Conservation (phyloP, 163 green algal genomes). For the Chloroidium sp. region DNA sequence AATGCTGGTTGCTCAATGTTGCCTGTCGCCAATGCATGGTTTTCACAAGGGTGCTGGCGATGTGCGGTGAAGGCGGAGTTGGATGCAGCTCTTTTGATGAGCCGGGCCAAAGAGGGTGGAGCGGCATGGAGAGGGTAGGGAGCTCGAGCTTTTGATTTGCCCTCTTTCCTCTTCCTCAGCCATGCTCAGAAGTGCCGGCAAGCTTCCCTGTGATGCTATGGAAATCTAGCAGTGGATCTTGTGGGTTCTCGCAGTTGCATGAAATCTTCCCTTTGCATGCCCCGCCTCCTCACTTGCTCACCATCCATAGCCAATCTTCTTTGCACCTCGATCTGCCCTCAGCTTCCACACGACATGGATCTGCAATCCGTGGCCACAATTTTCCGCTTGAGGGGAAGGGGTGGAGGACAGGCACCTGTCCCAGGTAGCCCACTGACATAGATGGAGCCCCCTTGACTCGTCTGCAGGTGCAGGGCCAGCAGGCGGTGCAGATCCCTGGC, state of each 20-base stretch:
- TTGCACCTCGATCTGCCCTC: background rate
- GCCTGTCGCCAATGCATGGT: background rate
- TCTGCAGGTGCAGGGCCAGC: constrained; percentile 6
- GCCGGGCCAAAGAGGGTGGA: no score
- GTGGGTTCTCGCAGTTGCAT: no score
- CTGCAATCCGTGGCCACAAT: background rate
- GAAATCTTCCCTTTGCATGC: no score
- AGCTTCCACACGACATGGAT: background rate
- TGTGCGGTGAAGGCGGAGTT: no score
- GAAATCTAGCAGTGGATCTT: no score
- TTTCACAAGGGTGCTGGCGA: background rate
- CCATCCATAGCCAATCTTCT: background rate
- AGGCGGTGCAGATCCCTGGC: constrained; percentile 11
- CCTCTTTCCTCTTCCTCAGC: no score
- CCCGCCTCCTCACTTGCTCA: no score
- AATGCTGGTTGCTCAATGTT: background rate
- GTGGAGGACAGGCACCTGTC: constrained; percentile 16
- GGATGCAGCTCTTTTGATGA: no score
- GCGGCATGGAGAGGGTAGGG: no score
- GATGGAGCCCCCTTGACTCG: constrained; percentile 13
- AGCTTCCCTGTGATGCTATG: no score
- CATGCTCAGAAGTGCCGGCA: no score
- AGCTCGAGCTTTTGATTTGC: no score
- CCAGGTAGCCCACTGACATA: constrained; percentile 41
- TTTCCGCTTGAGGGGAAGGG: background rate